These are phyloP conservation scores for Trifolium subterraneum DNA, from an alignment of 306 rosid species.

Conservation along the genomic window DNA sequence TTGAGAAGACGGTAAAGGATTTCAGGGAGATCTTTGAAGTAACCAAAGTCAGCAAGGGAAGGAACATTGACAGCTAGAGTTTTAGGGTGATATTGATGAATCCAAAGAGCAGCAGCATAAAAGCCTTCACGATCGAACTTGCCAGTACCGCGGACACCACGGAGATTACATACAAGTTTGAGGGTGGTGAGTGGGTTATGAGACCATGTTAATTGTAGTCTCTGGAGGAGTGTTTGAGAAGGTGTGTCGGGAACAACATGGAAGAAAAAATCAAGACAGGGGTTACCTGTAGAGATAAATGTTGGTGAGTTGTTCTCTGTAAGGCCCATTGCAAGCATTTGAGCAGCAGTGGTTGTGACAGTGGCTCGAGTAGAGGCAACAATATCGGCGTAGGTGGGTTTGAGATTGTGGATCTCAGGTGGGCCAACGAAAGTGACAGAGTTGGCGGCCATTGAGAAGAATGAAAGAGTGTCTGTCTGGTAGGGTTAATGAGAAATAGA, in stretches of 20 bases:
- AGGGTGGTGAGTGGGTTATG: conserved; percentile 59
- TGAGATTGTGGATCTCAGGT: no score
- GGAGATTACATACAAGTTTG: conserved; percentile 69
- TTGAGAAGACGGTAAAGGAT: conserved; percentile 64
- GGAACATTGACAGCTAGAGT: conserved; percentile 61
- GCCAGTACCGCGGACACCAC: conserved; percentile 73
- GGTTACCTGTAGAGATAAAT: conserved; percentile 61
- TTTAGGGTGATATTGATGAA: conserved; percentile 65
- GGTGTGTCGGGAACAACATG: conserved; percentile 65
- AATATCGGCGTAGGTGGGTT: no score
- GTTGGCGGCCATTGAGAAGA: no score
- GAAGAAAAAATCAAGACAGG: conserved; percentile 71
- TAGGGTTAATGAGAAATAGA: no score
- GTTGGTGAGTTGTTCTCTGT: conserved; percentile 58
- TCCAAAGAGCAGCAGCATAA: conserved; percentile 63
- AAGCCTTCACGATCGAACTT: conserved; percentile 59
- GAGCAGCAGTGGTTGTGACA: no score
- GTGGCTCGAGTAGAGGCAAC: no score
- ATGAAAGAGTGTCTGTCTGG: no score
- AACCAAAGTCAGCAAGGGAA: conserved; percentile 65
- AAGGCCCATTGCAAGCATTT: conserved; percentile 26
- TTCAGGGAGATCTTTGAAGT: conserved; percentile 78
- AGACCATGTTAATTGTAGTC: conserved; percentile 55
- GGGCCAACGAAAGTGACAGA: no score
- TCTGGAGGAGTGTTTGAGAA: conserved; percentile 7